Conservation (phyloP, 2,329 filamentous ascomycete species). For the Penicillium sumatraense region DNA sequence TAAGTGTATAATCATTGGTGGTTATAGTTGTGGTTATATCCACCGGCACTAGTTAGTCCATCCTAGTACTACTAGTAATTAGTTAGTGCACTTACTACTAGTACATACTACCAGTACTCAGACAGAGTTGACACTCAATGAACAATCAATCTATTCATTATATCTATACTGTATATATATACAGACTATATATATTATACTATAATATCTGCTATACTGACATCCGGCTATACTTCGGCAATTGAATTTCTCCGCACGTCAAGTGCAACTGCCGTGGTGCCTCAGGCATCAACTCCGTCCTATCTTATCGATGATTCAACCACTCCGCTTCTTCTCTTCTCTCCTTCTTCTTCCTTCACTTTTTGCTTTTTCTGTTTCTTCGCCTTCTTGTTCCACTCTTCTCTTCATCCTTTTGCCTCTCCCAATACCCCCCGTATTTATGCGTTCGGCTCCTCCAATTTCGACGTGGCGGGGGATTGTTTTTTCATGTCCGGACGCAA, state of each 20-base stretch:
- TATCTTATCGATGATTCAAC: conserved; percentile 5
- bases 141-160: too few species aligned
- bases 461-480: conserved; percentile 17
- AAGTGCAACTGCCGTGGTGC: neutral
- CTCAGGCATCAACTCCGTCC: neutral
- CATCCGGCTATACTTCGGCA: neutral
- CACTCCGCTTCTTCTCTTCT: neutral
- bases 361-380: too few species aligned
- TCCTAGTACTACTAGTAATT: too few species aligned
- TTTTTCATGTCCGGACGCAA: conserved; percentile 40
- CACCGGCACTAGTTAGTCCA: too few species aligned
- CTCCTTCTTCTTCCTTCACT: neutral
- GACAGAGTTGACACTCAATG: too few species aligned
- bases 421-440: conserved; percentile 13
- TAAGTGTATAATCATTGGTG: too few species aligned
- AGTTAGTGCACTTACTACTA: too few species aligned
- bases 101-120: too few species aligned
- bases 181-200: neutral
- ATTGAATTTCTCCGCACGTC: neutral
- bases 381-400: too few species aligned
- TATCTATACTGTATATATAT: neutral
- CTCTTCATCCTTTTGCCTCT: conserved; percentile 1
- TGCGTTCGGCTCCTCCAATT: conserved; percentile 12
- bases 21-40: too few species aligned
- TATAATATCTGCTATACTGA: neutral